Base-by-base conservation (phyloP, 2,329 filamentous ascomycete genomes). In the Arthrobotrys megalospora region DNA sequence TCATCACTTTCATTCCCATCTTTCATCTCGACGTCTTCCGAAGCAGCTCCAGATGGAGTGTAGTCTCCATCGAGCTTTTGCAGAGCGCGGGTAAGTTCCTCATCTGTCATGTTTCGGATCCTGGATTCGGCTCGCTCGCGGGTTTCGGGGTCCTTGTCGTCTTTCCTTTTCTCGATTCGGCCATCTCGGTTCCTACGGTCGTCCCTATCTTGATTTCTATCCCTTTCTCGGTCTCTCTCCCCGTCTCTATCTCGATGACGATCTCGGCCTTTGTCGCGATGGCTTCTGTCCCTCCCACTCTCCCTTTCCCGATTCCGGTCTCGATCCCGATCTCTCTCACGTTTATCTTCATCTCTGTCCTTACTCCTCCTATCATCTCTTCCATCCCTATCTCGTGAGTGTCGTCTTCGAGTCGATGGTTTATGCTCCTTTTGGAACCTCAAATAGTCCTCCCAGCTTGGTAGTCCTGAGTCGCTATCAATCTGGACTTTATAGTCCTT, bases 401-500 rank as follows among this genome's bases (percentile, higher is more conserved):
- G 32, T 6, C 36, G 48, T 53, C 50, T 70, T 36, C 50, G 53
- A 28, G 16, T n/a, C 7, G 60, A 67, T 53, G 67, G 34, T 34
- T 72, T 72, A 45, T 45, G 38, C n/a, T 67, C 67, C 32, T 63
- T 64, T 41, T 58, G 50, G 47, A 62, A 48, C 36, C 64, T 67
- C 11, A 43, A 28, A 36, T 65, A 72, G 38, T 78, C 66, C 62
- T 77, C 58, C 69, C 70, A 80, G 79, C 48, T 73, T 81, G 60
- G 62, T 55, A 73, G 50, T 47, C 60, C 60, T 28, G 72, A 70
- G 68, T 81, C 79, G 53, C 76, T 71, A 73, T 79, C 83, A 81
- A 79, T 86, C 85, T 16, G 87, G 88, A 70, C 85, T 87, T 80
- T 87, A 84, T 90, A 92, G 73, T 88, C 88, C 6, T 94, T 92